Base-by-base conservation (phyloP, 202 grass and related monocot genomes). In the Panicum virgatum region DNA sequence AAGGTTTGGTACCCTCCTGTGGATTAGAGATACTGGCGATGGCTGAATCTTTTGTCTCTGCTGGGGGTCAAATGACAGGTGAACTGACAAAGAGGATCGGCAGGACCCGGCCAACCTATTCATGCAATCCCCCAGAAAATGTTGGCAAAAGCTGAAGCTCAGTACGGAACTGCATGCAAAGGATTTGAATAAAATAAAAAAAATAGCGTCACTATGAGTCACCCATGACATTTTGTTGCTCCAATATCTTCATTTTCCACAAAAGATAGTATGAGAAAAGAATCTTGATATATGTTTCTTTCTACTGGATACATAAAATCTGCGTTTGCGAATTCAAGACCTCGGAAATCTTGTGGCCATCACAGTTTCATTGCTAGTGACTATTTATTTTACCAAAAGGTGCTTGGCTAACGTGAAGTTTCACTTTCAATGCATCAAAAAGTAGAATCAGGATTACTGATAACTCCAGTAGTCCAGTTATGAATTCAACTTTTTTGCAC, bases 11-110 rank as follows among this genome's bases (percentile, higher is more conserved):
- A 25, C 6, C 8, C 23, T 22, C 40, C 7, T 51, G 8, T 44
- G 56, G 23, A 53, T 34, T 34, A 4, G 32, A 34, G 32, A 34
- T 34, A 34, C 0, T 34, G 66, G 69, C 19, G 30, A 44, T 42
- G 27, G 9, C n/a, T 70, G 18, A 32, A 37, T 16, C 15, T 54
- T 54, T 62, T 57, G 15, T 46, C 36, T 85, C 82, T 78, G 12
- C 32, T 7, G 6, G 46, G 46, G 22, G 77, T 89, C 77, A 65
- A 84, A 27, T 7, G 87, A 71, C 54, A 47, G 82, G 78, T 77
- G 63, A 85, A 42, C 87, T 72, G 71, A 89, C 54, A 40, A 75
- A 76, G 56, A 18, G 34, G 4, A 36, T 18, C 6, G 23, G 42
- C n/a, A 68, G 34, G 63, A 66, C n/a, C 11, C 12, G 13, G 13